phyloP scores from a whole-genome alignment of 345 rosid species.

The Combretum micranthum region DNA sequence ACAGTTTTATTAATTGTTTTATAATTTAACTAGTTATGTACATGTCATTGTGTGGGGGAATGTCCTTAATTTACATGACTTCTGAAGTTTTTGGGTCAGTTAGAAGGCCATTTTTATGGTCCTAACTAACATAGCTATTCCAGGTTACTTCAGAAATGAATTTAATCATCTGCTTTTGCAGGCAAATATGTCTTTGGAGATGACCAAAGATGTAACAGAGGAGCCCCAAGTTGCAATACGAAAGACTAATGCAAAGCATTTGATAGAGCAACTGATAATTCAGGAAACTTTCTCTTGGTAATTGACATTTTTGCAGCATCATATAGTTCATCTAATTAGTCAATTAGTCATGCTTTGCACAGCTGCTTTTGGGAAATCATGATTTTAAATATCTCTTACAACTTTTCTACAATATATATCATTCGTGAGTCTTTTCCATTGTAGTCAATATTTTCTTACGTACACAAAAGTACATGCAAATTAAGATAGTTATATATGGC shows the following conservation, averaged over 20 bases:
- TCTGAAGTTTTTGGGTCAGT: too few species aligned
- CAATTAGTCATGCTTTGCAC: conserved; percentile 4
- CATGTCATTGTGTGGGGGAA: too few species aligned
- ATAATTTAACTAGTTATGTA: too few species aligned
- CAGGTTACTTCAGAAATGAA: neutral
- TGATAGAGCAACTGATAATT: conserved; percentile 71
- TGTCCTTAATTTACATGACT: too few species aligned
- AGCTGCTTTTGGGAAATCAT: neutral
- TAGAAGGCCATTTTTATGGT: too few species aligned
- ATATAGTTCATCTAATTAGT: conserved; percentile 2
- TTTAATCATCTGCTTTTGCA: neutral
- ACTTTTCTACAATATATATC: too few species aligned
- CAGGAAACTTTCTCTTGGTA: conserved; percentile 88
- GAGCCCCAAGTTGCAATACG: conserved; percentile 20
- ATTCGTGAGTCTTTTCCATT: too few species aligned
- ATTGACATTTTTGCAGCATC: conserved; percentile 8
- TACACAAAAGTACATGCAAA: too few species aligned
- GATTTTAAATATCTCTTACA: neutral
- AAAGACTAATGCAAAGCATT: conserved; percentile 44
- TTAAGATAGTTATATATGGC: too few species aligned
- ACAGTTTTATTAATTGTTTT: too few species aligned
- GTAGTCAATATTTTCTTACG: too few species aligned
- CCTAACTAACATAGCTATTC: too few species aligned
- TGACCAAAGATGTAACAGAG: conserved; percentile 10
- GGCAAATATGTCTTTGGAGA: conserved; percentile 10